A percentile compares a stretch with the other conserved stretches of the same genome.
phyloP scores from a whole-genome alignment of 352 stramenopile genomes.

The Globisporangium mamillatum region DNA sequence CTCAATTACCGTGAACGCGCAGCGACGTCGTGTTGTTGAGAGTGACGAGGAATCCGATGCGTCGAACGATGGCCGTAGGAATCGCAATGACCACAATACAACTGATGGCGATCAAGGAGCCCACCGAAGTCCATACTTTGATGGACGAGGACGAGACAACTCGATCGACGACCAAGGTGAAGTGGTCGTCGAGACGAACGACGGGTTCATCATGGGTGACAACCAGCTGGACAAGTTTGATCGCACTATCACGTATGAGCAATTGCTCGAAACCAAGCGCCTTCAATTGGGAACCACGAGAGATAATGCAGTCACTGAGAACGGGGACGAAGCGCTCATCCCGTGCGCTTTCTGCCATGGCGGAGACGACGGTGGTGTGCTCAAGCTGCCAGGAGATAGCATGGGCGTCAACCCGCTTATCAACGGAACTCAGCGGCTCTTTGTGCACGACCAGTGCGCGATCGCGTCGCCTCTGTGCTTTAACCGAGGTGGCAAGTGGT shows the following conservation, averaged over 20 bases:
- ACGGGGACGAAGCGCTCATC: constrained; percentile 47
- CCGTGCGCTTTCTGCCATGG: constrained; percentile 77
- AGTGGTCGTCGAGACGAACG: constrained; percentile 79
- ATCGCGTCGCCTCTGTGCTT: constrained; percentile 85
- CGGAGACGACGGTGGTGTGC: constrained; percentile 62
- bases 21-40: constrained; percentile 12
- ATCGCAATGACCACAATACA: constrained; percentile 3
- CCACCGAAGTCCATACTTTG: constrained; percentile 18
- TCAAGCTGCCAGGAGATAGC: constrained; percentile 73
- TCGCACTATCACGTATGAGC: constrained; percentile 47
- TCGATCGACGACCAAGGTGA: constrained; percentile 28
- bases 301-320: constrained; percentile 23
- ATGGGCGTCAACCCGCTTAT: constrained; percentile 76
- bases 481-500: constrained; percentile 73
- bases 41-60: constrained; percentile 13
- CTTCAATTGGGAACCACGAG: constrained; percentile 29
- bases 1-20: neutral
- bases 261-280: constrained; percentile 61
- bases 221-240: constrained; percentile 86
- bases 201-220: constrained; percentile 78
- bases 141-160: constrained; percentile 4
- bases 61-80: neutral
- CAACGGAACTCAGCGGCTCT: constrained; percentile 62
- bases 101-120: constrained; percentile 10
- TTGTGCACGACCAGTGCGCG: constrained; percentile 85